Evolutionary conservation across 805 yeast genomes (phyloP), one percentile per base, ranked within the genome.

Genomic region (Lipomyces yamadae): DNA sequence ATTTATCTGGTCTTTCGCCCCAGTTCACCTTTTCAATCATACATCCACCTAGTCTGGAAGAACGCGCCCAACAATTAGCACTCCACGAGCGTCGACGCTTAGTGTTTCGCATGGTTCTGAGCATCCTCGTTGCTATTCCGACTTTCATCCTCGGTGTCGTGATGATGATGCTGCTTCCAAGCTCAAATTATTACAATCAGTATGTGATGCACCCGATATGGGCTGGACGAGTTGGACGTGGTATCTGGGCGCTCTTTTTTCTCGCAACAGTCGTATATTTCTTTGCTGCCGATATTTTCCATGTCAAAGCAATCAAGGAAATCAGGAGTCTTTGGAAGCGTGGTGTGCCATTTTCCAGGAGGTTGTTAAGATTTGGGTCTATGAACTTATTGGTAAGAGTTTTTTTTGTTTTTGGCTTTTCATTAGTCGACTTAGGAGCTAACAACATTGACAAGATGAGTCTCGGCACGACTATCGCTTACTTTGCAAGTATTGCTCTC

Each of bases 211-310:
- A 80, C 64, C 89, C 91, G 0, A 73, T 86, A 30, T 86, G 90
- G 90, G 80, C 75, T 1, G 91, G 91, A 0, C 83, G 84, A 69
- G 88, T 83, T 0, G 79, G 88, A 0, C 75, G 91, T 58, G 84
- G 82, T 65, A 82, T 84, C n/a, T 88, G 92, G 91, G 82, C 87
- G 5, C 76, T 89, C 62, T 82, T 90, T 65, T 76, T 87, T 55
- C 76, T 89, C 63, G 82, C 92, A 57, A 87, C 94, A 0, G 92
- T 92, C 0, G 88, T 88, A 0, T 90, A 88, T 73, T 87, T 90
- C 73, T 87, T 86, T 75, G 88, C 90, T 0, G 93, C 90, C 32
- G 90, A 87, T 73, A 81, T 87, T 1, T 90, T 89, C 78, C 95
- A 90, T 72, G 72, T 78, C 13, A 90, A 89, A 72, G 90, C 94